Conservation (phyloP, 331 rosid species). For the Phaseolus coccineus region DNA sequence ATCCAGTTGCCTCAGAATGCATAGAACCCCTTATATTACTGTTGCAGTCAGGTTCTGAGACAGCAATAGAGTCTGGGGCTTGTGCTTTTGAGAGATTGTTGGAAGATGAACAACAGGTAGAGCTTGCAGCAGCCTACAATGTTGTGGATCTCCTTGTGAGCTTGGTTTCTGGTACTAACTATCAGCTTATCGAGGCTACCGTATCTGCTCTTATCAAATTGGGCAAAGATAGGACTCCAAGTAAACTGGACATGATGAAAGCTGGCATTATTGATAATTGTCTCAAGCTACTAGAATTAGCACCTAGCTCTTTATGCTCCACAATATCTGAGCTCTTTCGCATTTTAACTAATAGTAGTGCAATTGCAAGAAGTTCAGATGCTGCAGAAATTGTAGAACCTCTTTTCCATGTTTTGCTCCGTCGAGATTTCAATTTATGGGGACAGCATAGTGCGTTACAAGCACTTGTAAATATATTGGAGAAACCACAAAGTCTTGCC, state of each 20-base stretch:
- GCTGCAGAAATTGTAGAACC: slow-evolving; percentile 95
- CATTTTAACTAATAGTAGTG: slow-evolving; percentile 87
- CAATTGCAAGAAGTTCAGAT: slow-evolving; percentile 91
- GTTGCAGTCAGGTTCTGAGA: slow-evolving; percentile 71
- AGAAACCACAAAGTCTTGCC: slow-evolving; percentile 95
- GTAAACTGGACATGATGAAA: slow-evolving; percentile 86
- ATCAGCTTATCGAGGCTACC: slow-evolving; percentile 83
- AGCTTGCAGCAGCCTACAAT: slow-evolving; percentile 76
- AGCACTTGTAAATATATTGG: slow-evolving; percentile 96
- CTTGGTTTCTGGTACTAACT: slow-evolving; percentile 80
- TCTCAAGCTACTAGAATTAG: slow-evolving; percentile 77
- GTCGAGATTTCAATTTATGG: slow-evolving; percentile 86
- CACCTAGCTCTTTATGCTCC: slow-evolving; percentile 90
- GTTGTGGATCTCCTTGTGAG: slow-evolving; percentile 87
- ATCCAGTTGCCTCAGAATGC: slow-evolving; percentile 78
- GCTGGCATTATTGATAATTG: slow-evolving; percentile 82
- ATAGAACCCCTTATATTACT: slow-evolving; percentile 78
- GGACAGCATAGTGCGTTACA: slow-evolving; percentile 99
- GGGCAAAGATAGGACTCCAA: slow-evolving; percentile 87
- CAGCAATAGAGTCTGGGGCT: slow-evolving; percentile 84
- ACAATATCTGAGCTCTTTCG: slow-evolving; percentile 93
- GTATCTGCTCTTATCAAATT: slow-evolving; percentile 81
- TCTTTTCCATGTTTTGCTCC: slow-evolving; percentile 86
- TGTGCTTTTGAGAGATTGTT: slow-evolving; percentile 90
- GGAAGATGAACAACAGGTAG: slow-evolving; percentile 86